Evolutionary conservation across 495 filamentous ascomycete species (phyloP), one percentile per base, ranked within the genome.

Genomic region (Evernia prunastri): DNA sequence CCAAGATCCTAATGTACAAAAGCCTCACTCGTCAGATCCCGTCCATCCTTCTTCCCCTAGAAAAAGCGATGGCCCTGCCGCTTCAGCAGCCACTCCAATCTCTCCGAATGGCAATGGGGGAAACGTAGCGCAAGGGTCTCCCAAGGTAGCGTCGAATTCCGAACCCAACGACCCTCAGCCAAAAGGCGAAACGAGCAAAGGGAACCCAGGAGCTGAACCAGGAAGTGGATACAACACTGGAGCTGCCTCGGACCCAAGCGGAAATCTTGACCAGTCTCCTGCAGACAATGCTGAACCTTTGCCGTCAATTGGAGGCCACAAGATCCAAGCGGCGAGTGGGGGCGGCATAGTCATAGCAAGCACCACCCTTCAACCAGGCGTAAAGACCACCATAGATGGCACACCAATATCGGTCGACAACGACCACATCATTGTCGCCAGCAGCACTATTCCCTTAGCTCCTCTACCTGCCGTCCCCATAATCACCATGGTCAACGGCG

Each of bases 301-400:
- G 25, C 58, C 58, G 18, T 45, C 58, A n/a, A 45, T 33, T 31
- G 39, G 39, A 45, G 43, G 43, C 39, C 18, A 60, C 8, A 37
- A 60, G 35, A 33, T 45, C 31, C 58, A 60, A 60, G 43, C 58
- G 39, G 27, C 39, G 8, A 33, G 15, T 15, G 39, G 58, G 27
- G 58, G 58, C n/a, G 58, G 29, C 20, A 33, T 60, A 5, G 33
- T 60, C 8, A 45, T 60, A 43, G 39, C 25, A 60, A 60, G 58
- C 27, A 31, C 58, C 18, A 60, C 58, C 20, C 18, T 45, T 23
- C 27, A 20, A 9, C 58, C 37, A 11, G 58, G 17, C 18, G 10
- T n/a, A 5, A 25, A 6, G 31, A 35, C 43, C 1, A 60, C 39
- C 15, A 60, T 60, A 17, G 39, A 27, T n/a, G 18, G 58, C 39